Evolutionary conservation across 306 rosid genomes (phyloP).

Genomic region (Myrica gale): DNA sequence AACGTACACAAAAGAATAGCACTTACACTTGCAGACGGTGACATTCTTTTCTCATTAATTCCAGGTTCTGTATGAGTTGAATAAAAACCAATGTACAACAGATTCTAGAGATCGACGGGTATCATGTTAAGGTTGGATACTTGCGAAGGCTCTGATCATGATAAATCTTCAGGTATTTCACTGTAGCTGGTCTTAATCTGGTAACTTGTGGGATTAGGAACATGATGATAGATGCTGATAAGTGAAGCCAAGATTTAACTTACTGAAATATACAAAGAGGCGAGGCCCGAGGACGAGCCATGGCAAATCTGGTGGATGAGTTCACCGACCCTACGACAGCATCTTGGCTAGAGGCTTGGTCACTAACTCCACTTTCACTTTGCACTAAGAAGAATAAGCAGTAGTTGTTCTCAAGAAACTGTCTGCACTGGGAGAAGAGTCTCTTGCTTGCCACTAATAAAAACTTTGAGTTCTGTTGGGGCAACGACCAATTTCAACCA

Average conservation of each 20-base stretch:
- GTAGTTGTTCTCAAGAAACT: constrained; percentile 26
- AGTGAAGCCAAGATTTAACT: constrained; percentile 46
- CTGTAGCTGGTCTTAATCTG: constrained; percentile 26
- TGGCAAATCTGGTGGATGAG: constrained; percentile 33
- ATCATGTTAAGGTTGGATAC: constrained; percentile 25
- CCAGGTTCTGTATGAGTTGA: constrained; percentile 33
- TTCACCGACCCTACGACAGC: constrained; percentile 31
- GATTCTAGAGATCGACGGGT: constrained; percentile 38
- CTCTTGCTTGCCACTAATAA: constrained; percentile 57
- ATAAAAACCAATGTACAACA: constrained; percentile 56
- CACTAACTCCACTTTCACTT: constrained; percentile 29
- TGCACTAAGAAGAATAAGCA: constrained; percentile 22
- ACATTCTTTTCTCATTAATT: neutral
- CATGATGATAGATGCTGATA: constrained; percentile 30
- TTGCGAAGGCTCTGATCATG: constrained; percentile 33
- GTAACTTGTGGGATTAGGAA: constrained; percentile 34
- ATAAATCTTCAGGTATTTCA: constrained; percentile 25
- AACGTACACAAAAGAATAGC: constrained; percentile 38
- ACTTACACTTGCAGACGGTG: constrained; percentile 50
- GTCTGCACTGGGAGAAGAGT: constrained; percentile 58
- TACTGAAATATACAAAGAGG: constrained; percentile 47
- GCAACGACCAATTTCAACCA: constrained; percentile 89
- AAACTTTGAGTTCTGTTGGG: constrained; percentile 65
- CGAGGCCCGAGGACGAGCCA: constrained; percentile 36
- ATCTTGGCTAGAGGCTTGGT: constrained; percentile 25